These are phyloP conservation scores for Vigna trinervia DNA, from an alignment of 306 rosid genomes.

Conservation along the genomic window DNA sequence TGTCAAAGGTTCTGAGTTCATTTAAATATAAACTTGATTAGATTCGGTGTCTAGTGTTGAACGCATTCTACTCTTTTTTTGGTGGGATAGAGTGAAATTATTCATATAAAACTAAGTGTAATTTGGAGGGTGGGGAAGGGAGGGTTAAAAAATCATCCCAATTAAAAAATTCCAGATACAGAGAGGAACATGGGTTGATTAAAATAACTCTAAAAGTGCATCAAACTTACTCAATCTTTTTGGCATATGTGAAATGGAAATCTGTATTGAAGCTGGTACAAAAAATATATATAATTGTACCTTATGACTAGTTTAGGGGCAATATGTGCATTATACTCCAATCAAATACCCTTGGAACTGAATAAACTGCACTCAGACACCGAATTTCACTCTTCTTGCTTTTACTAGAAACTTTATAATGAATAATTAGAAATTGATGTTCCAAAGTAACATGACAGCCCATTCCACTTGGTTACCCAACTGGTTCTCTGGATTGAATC, in stretches of 20 bases:
- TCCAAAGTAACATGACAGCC: constrained; percentile 12
- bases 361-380: background rate
- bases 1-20: constrained; percentile 37
- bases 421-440: constrained; percentile 8
- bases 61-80: constrained; percentile 9
- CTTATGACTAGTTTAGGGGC: constrained; percentile 11
- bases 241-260: constrained; percentile 5
- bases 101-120: background rate
- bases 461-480: constrained; percentile 15
- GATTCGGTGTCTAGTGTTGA: background rate
- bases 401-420: background rate
- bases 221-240: background rate
- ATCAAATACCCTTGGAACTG: background rate
- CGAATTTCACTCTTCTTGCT: constrained; percentile 18
- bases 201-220: constrained; percentile 5
- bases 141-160: background rate
- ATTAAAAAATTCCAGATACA: background rate
- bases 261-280: background rate
- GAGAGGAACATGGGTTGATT: constrained; percentile 1
- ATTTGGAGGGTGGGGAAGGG: constrained; percentile 1
- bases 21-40: constrained; percentile 3
- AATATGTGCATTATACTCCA: background rate
- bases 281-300: constrained; percentile 24
- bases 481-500: constrained; percentile 29
- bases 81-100: background rate